These are phyloP conservation scores for Pseudocercospora cruenta DNA, from an alignment of 2,329 filamentous ascomycete genomes.

Conservation along the genomic window DNA sequence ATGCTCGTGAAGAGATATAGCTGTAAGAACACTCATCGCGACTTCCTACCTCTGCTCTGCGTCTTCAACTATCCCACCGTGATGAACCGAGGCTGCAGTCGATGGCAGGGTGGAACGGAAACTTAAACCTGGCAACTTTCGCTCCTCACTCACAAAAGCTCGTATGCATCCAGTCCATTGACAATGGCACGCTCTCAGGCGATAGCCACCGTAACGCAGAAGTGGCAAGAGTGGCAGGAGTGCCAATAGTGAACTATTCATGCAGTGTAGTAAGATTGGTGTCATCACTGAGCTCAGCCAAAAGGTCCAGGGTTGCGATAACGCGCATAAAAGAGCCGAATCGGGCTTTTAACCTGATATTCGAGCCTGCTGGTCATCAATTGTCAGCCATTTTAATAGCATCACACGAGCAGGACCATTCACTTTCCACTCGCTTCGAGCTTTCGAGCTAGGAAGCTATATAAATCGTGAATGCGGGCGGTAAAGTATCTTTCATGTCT, in stretches of 20 bases:
- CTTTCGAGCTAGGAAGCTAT: conserved; percentile 21
- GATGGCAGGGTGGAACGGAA: background rate
- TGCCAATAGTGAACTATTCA: background rate
- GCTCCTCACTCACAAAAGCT: background rate
- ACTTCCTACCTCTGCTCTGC: background rate
- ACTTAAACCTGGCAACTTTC: background rate
- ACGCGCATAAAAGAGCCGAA: background rate
- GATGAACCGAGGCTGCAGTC: background rate
- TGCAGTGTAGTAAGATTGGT: too few relatives aligned
- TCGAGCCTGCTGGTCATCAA: conserved; percentile 7
- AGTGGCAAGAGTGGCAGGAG: background rate
- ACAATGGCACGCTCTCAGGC: background rate
- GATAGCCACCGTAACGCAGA: background rate
- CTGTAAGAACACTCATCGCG: background rate
- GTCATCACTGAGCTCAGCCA: background rate
- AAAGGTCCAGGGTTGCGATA: background rate
- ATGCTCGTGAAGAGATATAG: background rate
- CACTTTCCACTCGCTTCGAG: conserved; percentile 17
- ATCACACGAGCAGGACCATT: conserved; percentile 14
- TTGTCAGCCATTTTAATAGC: conserved; percentile 16
- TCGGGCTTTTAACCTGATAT: background rate
- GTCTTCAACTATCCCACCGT: background rate
- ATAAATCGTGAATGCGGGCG: conserved; percentile 15
- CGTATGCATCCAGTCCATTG: background rate
- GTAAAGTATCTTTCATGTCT: conserved; percentile 30